Evolutionary conservation across 2,329 filamentous ascomycete species (phyloP).

Genomic region (Stenocarpella maydis): DNA sequence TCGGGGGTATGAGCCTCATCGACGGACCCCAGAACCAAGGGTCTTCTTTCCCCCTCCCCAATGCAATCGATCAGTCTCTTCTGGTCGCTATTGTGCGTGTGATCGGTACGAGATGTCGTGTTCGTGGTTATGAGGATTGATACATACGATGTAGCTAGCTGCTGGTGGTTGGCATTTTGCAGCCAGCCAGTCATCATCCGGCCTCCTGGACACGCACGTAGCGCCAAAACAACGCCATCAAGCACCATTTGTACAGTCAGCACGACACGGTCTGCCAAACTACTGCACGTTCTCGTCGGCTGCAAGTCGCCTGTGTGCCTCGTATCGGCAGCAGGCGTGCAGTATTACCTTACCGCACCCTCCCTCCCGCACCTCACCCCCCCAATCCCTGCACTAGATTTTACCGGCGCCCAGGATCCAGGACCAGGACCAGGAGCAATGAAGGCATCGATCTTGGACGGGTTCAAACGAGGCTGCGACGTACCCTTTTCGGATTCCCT

Average conservation of each 20-base stretch:
- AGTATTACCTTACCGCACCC: not conserved
- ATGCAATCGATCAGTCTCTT: constrained; percentile 6
- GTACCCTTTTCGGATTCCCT: not conserved
- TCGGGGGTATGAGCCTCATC: constrained; percentile 6
- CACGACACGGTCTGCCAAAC: constrained; percentile 8
- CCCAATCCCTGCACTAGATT: not conserved
- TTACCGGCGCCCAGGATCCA: not conserved
- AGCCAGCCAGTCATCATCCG: not conserved
- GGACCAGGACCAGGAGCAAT: not conserved
- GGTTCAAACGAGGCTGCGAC: constrained; percentile 22
- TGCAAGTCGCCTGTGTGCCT: constrained; percentile 26
- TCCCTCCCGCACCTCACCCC: not conserved
- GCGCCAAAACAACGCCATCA: constrained; percentile 3
- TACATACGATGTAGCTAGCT: too few species aligned
- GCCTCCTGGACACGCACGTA: not conserved
- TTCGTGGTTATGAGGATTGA: not conserved
- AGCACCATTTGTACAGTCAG: constrained; percentile 18
- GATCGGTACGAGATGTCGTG: constrained; percentile 17
- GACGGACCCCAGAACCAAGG: not conserved
- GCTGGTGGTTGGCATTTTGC: not conserved
- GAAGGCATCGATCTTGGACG: not conserved
- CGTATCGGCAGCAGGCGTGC: constrained; percentile 25
- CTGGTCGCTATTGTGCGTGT: constrained; percentile 2
- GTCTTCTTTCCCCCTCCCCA: not conserved
- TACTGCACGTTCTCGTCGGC: constrained; percentile 15